Conservation (phyloP, 345 rosid species). For the Pistacia vera region DNA sequence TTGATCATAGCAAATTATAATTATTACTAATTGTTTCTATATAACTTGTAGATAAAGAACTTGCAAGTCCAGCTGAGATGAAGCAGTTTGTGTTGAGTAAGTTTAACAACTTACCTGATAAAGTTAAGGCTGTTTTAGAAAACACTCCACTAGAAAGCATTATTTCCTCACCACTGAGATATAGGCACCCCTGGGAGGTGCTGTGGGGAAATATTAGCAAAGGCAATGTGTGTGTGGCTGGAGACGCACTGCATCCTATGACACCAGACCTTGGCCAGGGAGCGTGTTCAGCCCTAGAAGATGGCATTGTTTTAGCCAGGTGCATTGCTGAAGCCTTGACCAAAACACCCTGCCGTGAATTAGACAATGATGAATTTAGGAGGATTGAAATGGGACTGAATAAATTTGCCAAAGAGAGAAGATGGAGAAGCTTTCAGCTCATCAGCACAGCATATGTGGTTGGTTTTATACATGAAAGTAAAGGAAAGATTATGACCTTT, state of each 20-base stretch:
- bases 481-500: constrained; percentile 33
- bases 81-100: constrained; percentile 50
- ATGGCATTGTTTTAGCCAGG: constrained; percentile 61
- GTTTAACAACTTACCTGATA: constrained; percentile 36
- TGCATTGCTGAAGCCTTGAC: constrained; percentile 54
- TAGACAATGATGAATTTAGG: constrained; percentile 18
- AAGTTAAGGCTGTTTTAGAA: constrained; percentile 39
- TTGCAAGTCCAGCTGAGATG: constrained; percentile 33
- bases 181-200: constrained; percentile 59
- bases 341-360: background rate
- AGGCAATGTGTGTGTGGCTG: constrained; percentile 66
- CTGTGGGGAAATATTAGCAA: constrained; percentile 59
- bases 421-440: constrained; percentile 71
- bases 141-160: constrained; percentile 38
- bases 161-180: constrained; percentile 31
- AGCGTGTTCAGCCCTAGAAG: constrained; percentile 69
- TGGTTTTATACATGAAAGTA: constrained; percentile 55
- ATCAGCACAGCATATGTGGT: constrained; percentile 45
- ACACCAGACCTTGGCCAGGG: constrained; percentile 81
- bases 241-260: constrained; percentile 79
- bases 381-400: constrained; percentile 47
- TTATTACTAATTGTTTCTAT: too few relatives aligned
- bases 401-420: constrained; percentile 51
- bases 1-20: too few relatives aligned
- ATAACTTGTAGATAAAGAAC: constrained; percentile 21